Conservation (phyloP, 305 asterid species). For the Ajuga reptans region DNA sequence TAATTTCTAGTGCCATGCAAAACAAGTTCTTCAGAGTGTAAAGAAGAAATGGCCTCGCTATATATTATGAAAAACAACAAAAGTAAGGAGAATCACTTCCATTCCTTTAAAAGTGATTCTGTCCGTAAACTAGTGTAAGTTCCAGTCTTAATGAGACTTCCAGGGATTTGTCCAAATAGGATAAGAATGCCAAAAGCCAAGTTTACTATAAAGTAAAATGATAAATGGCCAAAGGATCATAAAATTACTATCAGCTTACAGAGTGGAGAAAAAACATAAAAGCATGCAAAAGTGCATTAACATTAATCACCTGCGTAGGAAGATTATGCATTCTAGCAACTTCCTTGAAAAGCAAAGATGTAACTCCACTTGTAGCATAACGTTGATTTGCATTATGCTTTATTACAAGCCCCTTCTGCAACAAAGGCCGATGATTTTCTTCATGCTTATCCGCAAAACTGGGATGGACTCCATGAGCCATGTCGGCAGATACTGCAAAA, state of each 20-base stretch:
- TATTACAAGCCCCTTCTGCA: conserved; percentile 90
- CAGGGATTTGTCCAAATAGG: background rate
- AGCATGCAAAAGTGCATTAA: background rate
- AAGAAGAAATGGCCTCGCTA: background rate
- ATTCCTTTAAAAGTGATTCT: too few relatives aligned
- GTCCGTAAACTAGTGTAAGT: background rate
- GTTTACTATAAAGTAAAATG: conserved; percentile 4
- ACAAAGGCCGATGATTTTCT: conserved; percentile 84
- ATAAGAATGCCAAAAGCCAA: conserved; percentile 7
- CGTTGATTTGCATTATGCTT: conserved; percentile 96
- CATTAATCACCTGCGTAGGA: conserved; percentile 67
- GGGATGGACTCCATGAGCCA: conserved; percentile 99
- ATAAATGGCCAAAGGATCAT: background rate
- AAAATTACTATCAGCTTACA: background rate
- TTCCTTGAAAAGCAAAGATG: conserved; percentile 90
- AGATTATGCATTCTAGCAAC: conserved; percentile 69
- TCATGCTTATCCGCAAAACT: conserved; percentile 79
- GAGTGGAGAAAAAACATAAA: conserved; percentile 3
- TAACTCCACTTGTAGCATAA: conserved; percentile 92
- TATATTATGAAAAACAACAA: background rate
- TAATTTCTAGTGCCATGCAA: background rate
- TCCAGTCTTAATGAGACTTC: background rate
- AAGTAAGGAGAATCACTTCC: background rate
- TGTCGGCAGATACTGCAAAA: conserved; percentile 89
- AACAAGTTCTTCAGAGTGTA: background rate